Base-by-base conservation (phyloP, 257 asterid genomes). In the Lavandula angustifolia region DNA sequence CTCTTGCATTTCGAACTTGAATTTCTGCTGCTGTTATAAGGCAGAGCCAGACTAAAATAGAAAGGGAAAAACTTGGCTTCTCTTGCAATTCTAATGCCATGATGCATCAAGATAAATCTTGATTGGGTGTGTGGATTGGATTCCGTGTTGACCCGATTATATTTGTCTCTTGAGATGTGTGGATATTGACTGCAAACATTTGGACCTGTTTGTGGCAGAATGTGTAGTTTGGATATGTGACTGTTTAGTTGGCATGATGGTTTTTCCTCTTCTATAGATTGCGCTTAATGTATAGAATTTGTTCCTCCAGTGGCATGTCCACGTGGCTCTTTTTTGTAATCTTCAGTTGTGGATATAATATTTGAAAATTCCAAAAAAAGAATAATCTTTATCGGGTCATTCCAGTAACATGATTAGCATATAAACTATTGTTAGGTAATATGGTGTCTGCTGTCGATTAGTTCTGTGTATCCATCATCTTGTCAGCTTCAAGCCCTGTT, bases 1-100 rank as follows among this genome's bases (percentile, higher is more conserved):
- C 14, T 17, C 11, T n/a, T 17, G 48, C 16, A 10, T 51, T 29
- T 27, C 31, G n/a, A 60, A 16, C 9, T 55, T 22, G 2, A 51
- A 22, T 52, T 52, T 49, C 48, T 57, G 27, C 60, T 68, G 51
- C 48, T n/a, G 18, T 56, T 43, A 11, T 33, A 5, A 57, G 73
- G 73, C 66, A 37, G 54, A 47, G 3, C n/a, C 22, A 12, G 35
- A 66, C 47, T 42, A 6, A 9, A 66, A 3, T 41, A 42, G 14
- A 40, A n/a, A 10, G 29, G 29, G 27, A 14, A 33, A 22, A 18
- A 8, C 11, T 3, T 50, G 18, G 51, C 40, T 7, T 3, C 13
- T 44, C 5, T n/a, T 5, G n/a, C 8, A 4, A 38, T 22, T 6
- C 6, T 11, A 12, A 52, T 43, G 17, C 52, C 48, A 4, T 9